phyloP scores from a whole-genome alignment of 1,139 yeast species.

The Blastobotrys elegans region DNA sequence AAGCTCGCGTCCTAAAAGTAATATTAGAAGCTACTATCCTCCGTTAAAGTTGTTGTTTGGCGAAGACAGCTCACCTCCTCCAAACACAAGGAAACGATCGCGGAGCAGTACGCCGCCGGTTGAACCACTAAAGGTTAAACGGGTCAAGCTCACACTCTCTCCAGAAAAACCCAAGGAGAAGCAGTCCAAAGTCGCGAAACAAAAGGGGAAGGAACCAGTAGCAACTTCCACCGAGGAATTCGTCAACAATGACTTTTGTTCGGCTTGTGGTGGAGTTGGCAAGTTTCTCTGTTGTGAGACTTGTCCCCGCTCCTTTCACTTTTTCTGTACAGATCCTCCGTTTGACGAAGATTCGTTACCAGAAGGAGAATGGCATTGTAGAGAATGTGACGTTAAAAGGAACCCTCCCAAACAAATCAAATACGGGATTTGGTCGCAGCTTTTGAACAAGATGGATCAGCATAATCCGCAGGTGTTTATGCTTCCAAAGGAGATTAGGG shows the following conservation, averaged over 20 bases:
- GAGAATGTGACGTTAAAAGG: constrained; percentile 48
- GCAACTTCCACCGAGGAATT: neutral
- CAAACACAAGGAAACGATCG: constrained; percentile 3
- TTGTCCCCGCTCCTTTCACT: constrained; percentile 89
- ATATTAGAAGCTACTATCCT: constrained; percentile 6
- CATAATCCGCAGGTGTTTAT: constrained; percentile 70
- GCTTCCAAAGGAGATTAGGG: constrained; percentile 64
- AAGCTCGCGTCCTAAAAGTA: constrained; percentile 1
- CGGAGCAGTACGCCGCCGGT: constrained; percentile 4
- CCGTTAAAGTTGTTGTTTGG: neutral
- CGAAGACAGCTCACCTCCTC: neutral
- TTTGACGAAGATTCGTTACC: constrained; percentile 68
- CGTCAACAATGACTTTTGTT: constrained; percentile 78
- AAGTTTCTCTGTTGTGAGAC: constrained; percentile 88
- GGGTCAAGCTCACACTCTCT: constrained; percentile 8
- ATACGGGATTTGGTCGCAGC: constrained; percentile 52
- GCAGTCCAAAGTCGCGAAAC: neutral
- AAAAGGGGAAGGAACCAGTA: neutral
- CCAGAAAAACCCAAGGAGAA: neutral
- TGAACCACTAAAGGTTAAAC: neutral
- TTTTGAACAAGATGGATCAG: constrained; percentile 52
- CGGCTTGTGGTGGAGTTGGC: constrained; percentile 85
- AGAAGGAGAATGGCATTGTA: constrained; percentile 87
- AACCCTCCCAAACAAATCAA: constrained; percentile 34
- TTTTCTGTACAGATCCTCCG: constrained; percentile 89